Evolutionary conservation across 1,284 basidiomycete species (phyloP).

Genomic region (Sanghuangporus weigelae): DNA sequence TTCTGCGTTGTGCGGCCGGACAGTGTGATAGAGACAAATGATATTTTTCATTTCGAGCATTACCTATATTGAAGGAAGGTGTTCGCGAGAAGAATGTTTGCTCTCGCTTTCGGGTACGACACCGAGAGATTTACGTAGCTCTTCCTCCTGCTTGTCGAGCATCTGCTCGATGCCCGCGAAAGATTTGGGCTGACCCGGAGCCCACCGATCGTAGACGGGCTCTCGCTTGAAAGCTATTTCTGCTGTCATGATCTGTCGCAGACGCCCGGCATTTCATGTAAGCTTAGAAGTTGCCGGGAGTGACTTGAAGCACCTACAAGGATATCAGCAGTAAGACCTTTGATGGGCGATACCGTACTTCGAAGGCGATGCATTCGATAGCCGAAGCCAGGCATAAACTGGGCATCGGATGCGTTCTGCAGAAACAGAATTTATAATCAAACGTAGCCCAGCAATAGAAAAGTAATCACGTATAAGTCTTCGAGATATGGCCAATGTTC

Average conservation of each 20-base stretch:
- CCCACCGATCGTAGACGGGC: conserved; percentile 47
- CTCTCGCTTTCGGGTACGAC: background rate
- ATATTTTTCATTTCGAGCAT: background rate
- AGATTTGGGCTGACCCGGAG: conserved; percentile 34
- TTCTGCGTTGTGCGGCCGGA: too few species aligned
- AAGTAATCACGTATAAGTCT: conserved; percentile 49
- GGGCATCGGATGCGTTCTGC: conserved; percentile 53
- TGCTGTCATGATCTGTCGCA: conserved; percentile 50
- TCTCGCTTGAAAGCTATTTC: conserved; percentile 47
- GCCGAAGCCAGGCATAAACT: conserved; percentile 38
- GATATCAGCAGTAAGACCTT: conserved; percentile 80
- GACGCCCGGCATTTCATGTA: background rate
- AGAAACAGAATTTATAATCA: background rate
- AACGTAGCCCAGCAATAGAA: background rate
- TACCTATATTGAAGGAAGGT: conserved; percentile 2
- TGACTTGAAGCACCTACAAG: conserved; percentile 38
- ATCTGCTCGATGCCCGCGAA: conserved; percentile 13
- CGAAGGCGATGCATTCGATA: conserved; percentile 78
- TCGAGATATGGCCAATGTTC: conserved; percentile 75
- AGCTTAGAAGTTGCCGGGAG: background rate
- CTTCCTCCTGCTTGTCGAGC: conserved; percentile 2
- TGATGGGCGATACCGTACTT: conserved; percentile 69
- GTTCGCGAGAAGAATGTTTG: conserved; percentile 12
- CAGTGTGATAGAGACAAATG: too few species aligned
- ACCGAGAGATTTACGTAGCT: background rate